Evolutionary conservation across 805 yeast species (phyloP), one percentile per base, ranked within the genome.

Genomic region (Starmerella etchellsii): DNA sequence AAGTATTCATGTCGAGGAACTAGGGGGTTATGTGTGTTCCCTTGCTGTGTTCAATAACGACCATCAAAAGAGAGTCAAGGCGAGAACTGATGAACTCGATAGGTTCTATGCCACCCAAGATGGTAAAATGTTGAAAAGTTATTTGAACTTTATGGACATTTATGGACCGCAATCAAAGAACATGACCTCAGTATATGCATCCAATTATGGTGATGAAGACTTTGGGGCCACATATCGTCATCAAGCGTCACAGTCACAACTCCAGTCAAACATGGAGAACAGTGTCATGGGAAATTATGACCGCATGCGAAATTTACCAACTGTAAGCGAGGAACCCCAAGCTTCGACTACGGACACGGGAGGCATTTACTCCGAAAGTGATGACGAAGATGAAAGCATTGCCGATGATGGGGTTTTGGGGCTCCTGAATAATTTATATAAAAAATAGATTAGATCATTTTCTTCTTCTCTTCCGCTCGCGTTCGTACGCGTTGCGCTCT

Each of bases 11-110:
- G 83, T 87, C 36, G 96, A 87, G 62, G 97, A 95, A 0, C 65
- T 91, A 31, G 99, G 98, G 0, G 53, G 53, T 7, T 80, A 87
- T 54, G 94, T 91, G 29, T 88, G 97, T 56, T 78, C 83, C 24
- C 84, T 78, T 67, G 97, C 97, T 2, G 82, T 83, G 77, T 91
- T 91, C 61, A 79, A 83, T 50, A 74, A 80, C 47, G 85, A 78
- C 46, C 74, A 73, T 48, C 68, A 70, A 16, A 46, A 49, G 20
- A 49, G 56, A 18, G 65, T 63, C 18, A 60, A 58, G 40, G 62
- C 44, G 42, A 60, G 48, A 55, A 54, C 49, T n/a, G 55, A 49
- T n/a, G 51, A 47, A 5, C 46, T 50, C 16, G 58, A 62, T 31
- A 63, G 66, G 31, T 57, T 57, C 37, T 68, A 70, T 47, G 66